Evolutionary conservation across 345 rosid genomes (phyloP).

Genomic region (Eucalyptus pauciflora): DNA sequence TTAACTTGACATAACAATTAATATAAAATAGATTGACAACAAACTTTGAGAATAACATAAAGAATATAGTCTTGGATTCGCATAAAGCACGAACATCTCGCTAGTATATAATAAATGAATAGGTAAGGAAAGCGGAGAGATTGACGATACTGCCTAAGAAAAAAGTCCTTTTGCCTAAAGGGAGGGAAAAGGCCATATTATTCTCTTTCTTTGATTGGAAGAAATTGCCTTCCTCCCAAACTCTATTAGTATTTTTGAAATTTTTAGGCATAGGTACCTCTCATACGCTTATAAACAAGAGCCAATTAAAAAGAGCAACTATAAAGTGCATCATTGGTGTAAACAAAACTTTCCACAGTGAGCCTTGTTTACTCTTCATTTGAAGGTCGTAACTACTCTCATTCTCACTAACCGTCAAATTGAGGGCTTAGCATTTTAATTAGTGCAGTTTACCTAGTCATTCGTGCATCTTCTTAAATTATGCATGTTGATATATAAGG

Average conservation of each 20-base stretch:
- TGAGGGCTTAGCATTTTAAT: background rate
- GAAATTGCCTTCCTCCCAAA: background rate
- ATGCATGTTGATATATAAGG: too few relatives aligned
- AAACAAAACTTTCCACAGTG: background rate
- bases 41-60: background rate
- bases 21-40: background rate
- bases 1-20: background rate
- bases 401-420: background rate
- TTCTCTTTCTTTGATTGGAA: background rate
- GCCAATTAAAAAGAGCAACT: background rate
- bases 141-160: background rate
- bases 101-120: background rate
- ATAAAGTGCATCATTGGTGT: background rate
- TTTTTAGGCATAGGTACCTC: background rate
- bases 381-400: background rate
- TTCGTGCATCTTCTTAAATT: too few relatives aligned
- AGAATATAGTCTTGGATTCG: background rate
- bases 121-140: background rate
- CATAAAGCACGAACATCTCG: background rate
- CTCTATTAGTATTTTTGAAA: background rate
- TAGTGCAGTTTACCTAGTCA: too few relatives aligned
- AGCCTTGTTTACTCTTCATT: background rate
- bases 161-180: background rate
- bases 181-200: background rate
- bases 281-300: background rate